These are phyloP conservation scores for Cladosporium velox DNA, from an alignment of 2,329 filamentous ascomycete genomes.

Conservation along the genomic window DNA sequence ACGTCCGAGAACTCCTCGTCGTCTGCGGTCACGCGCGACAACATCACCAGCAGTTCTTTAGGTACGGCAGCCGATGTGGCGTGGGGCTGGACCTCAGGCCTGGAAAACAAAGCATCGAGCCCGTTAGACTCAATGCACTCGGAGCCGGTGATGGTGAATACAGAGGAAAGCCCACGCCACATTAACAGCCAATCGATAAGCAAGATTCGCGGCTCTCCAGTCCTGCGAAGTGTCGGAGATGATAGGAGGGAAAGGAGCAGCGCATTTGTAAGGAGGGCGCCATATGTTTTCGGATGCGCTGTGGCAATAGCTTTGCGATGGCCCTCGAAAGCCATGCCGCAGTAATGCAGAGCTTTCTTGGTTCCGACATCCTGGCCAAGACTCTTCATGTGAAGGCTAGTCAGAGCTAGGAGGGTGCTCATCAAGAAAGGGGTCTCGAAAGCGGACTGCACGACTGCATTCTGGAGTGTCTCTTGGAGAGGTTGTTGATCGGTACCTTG, in stretches of 20 bases:
- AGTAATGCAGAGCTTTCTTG: neutral
- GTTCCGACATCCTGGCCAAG: neutral
- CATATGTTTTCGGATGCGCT: neutral
- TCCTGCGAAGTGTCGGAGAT: neutral
- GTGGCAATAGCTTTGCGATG: neutral
- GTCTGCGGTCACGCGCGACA: neutral
- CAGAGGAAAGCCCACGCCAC: neutral
- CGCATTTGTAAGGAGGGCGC: neutral
- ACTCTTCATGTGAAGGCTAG: neutral
- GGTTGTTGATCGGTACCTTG: neutral
- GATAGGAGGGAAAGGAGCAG: neutral
- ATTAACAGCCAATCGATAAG: constrained; percentile 6
- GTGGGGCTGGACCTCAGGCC: neutral
- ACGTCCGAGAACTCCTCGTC: neutral
- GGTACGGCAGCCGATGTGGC: neutral
- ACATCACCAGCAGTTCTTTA: neutral
- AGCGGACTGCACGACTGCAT: neutral
- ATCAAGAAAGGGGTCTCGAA: constrained; percentile 7
- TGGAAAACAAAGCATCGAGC: neutral
- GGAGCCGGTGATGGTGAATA: neutral
- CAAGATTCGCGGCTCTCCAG: neutral
- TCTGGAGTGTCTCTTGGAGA: constrained; percentile 2
- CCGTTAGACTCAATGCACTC: neutral
- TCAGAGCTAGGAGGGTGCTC: neutral
- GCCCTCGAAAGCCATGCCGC: neutral